Evolutionary conservation across 2,329 filamentous ascomycete species (phyloP).

Genomic region (Talaromyces sp.): DNA sequence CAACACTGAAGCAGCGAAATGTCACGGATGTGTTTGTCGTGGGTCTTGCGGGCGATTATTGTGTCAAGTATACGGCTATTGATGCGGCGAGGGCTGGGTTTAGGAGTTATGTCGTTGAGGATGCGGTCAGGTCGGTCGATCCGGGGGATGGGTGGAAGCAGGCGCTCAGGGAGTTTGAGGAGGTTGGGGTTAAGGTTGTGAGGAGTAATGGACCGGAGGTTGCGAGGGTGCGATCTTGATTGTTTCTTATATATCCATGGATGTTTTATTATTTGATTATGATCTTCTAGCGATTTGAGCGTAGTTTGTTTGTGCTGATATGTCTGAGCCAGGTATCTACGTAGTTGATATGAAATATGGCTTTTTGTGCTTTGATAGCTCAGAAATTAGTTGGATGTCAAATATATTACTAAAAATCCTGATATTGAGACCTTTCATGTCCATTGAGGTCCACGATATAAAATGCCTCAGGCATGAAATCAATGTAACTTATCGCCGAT

Average conservation of each 20-base stretch:
- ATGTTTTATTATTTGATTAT: not conserved
- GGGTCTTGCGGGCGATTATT: constrained; percentile 84
- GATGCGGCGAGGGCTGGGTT: constrained; percentile 75
- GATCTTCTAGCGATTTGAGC: not conserved
- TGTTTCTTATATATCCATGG: too few relatives aligned
- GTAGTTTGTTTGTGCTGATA: not conserved
- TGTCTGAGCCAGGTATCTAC: too few relatives aligned
- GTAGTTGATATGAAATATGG: too few relatives aligned
- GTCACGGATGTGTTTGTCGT: constrained; percentile 80
- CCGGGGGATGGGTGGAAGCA: constrained; percentile 52
- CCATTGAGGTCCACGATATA: not conserved
- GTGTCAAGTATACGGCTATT: constrained; percentile 74
- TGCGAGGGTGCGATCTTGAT: constrained; percentile 36
- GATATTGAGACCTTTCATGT: not conserved
- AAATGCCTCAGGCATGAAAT: not conserved
- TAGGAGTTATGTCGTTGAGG: constrained; percentile 67
- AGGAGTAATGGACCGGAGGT: constrained; percentile 54
- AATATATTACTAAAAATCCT: not conserved
- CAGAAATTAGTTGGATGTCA: not conserved
- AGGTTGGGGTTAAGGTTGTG: constrained; percentile 60
- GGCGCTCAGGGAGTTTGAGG: constrained; percentile 51
- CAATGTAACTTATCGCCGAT: not conserved
- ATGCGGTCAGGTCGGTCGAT: constrained; percentile 71
- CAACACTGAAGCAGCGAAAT: constrained; percentile 49
- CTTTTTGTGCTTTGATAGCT: not conserved